These are phyloP conservation scores for Chloropicon primus DNA, from an alignment of 139 green algal genomes.

Conservation along the genomic window DNA sequence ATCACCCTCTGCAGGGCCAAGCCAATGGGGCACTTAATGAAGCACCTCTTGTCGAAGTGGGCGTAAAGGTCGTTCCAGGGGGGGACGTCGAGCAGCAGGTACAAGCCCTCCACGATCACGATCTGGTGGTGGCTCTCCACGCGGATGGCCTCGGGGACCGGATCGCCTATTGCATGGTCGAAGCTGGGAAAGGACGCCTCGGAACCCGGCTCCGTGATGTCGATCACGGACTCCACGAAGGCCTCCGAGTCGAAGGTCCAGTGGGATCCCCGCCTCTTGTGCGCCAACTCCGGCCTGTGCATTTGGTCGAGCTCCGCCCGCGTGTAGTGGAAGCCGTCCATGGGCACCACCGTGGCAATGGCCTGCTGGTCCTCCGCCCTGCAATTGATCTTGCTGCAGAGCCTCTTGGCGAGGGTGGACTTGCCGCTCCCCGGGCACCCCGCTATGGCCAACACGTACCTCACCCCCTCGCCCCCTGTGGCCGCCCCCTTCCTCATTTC, in stretches of 20 bases:
- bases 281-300: background rate
- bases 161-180: background rate
- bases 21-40: background rate
- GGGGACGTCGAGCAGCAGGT: background rate
- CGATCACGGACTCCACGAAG: background rate
- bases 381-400: background rate
- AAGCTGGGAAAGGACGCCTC: background rate
- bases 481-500: background rate
- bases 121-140: background rate
- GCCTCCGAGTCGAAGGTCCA: background rate
- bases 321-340: background rate
- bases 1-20: background rate
- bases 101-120: background rate
- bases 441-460: background rate
- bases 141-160: background rate
- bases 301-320: background rate
- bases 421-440: background rate
- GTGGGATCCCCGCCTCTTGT: background rate
- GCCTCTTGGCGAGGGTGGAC: background rate
- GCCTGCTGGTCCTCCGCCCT: background rate
- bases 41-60: background rate
- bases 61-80: background rate
- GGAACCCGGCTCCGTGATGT: background rate
- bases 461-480: background rate
- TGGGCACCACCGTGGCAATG: background rate